A percentile compares a stretch with the other conserved stretches of the same genome.
Conservation (phyloP, 345 rosid genomes). For the Physaria fendleri region DNA sequence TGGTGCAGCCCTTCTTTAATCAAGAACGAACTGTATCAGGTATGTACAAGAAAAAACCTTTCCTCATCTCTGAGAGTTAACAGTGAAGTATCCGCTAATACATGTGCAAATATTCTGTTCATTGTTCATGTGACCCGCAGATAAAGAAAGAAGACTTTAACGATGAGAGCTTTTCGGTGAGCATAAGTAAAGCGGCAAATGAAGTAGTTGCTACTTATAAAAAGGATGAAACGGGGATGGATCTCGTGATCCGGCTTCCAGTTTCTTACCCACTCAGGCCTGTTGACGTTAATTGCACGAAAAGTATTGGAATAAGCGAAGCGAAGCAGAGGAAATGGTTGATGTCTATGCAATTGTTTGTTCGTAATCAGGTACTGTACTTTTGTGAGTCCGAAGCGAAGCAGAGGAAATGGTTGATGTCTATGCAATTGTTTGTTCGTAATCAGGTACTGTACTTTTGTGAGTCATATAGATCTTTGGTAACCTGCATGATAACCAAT, state of each 20-base stretch:
- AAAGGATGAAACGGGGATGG: constrained; percentile 94
- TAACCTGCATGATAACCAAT: constrained; percentile 1
- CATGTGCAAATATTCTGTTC: neutral
- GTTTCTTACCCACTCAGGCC: constrained; percentile 75
- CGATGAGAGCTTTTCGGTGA: constrained; percentile 80
- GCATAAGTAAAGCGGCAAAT: constrained; percentile 86
- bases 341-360: constrained; percentile 90
- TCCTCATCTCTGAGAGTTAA: constrained; percentile 1
- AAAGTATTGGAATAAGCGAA: constrained; percentile 89
- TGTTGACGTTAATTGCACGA: constrained; percentile 77
- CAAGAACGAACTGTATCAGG: constrained; percentile 84
- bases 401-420: constrained; percentile 97
- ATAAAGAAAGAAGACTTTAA: constrained; percentile 76
- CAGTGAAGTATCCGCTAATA: neutral
- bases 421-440: constrained; percentile 85
- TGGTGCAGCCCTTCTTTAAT: constrained; percentile 94
- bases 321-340: constrained; percentile 96
- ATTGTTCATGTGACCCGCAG: constrained; percentile 46
- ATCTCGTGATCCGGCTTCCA: constrained; percentile 86
- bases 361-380: constrained; percentile 76
- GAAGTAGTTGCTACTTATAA: constrained; percentile 94
- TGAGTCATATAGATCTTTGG: constrained; percentile 10
- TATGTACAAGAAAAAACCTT: constrained; percentile 20
- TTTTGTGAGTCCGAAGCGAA: constrained; percentile 43
- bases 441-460: constrained; percentile 57